phyloP scores from a whole-genome alignment of 306 rosid genomes.

The Morella rubra region DNA sequence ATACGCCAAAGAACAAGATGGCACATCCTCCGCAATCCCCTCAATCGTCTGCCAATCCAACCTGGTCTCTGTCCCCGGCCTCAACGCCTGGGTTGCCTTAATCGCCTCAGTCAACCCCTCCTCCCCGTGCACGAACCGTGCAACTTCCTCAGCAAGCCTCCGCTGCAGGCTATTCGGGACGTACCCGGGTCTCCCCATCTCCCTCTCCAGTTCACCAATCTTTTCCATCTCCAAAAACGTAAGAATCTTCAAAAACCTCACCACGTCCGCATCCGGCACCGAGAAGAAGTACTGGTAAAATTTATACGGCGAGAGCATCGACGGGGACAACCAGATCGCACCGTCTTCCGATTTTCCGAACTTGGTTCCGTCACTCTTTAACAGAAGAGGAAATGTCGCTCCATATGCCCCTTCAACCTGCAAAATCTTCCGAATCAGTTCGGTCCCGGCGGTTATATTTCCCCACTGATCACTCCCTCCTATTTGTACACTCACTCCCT shows the following conservation, averaged over 20 bases:
- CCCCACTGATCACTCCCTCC: conserved; percentile 99
- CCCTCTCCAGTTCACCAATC: conserved; percentile 56
- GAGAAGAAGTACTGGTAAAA: conserved; percentile 88
- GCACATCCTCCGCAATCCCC: conserved; percentile 87
- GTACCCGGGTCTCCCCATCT: conserved; percentile 58
- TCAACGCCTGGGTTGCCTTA: conserved; percentile 83
- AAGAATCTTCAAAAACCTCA: conserved; percentile 70
- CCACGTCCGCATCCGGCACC: conserved; percentile 80
- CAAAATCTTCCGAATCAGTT: conserved; percentile 72
- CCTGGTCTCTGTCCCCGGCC: conserved; percentile 83
- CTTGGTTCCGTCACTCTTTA: conserved; percentile 89
- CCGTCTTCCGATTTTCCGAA: conserved; percentile 96
- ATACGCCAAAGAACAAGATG: conserved; percentile 69
- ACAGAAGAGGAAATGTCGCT: conserved; percentile 81
- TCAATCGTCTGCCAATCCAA: conserved; percentile 85
- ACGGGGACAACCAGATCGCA: conserved; percentile 78
- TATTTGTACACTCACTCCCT: conserved; percentile 83
- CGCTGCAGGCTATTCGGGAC: conserved; percentile 72
- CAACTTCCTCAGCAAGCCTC: conserved; percentile 88
- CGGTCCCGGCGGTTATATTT: conserved; percentile 93
- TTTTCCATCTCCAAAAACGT: conserved; percentile 76
- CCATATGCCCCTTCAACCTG: conserved; percentile 74
- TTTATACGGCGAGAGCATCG: conserved; percentile 71
- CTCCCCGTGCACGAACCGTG: conserved; percentile 82
- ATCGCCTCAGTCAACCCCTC: conserved; percentile 81